Conservation (phyloP, 306 rosid species). For the Prunus dulcis region DNA sequence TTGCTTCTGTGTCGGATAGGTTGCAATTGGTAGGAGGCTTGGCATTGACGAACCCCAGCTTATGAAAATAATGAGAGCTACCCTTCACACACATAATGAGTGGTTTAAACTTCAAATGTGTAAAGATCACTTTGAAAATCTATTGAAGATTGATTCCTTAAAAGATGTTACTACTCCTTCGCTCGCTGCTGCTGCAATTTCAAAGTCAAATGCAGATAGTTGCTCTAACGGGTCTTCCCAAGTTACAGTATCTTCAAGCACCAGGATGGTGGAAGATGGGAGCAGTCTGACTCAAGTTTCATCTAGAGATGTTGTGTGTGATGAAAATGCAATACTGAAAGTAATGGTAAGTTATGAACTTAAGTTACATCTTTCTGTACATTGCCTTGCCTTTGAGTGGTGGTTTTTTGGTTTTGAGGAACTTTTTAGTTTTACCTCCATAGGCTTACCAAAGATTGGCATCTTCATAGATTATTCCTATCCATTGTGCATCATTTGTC, state of each 20-base stretch:
- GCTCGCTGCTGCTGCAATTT: conserved; percentile 41
- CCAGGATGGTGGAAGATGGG: conserved; percentile 78
- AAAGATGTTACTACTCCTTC: conserved; percentile 65
- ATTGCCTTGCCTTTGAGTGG: not conserved
- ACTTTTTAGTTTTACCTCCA: not conserved
- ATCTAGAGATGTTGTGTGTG: conserved; percentile 62
- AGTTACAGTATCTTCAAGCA: conserved; percentile 66
- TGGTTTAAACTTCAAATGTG: conserved; percentile 99
- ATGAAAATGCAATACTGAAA: conserved; percentile 88
- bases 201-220: conserved; percentile 75
- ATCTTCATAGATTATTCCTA: not conserved
- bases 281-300: conserved; percentile 84
- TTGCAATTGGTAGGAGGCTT: conserved; percentile 84
- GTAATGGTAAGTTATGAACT: conserved; percentile 75
- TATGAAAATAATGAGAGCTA: conserved; percentile 84
- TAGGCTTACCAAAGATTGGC: not conserved
- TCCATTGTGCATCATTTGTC: not conserved
- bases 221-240: conserved; percentile 81
- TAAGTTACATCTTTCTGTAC: not conserved
- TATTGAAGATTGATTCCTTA: conserved; percentile 77
- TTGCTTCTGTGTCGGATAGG: conserved; percentile 44
- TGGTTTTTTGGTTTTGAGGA: not conserved
- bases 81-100: conserved; percentile 79
- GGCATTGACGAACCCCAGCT: conserved; percentile 97
- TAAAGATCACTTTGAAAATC: conserved; percentile 87